Conservation (phyloP, 2,329 filamentous ascomycete genomes). For the Aspergillus quadrilineatus region DNA sequence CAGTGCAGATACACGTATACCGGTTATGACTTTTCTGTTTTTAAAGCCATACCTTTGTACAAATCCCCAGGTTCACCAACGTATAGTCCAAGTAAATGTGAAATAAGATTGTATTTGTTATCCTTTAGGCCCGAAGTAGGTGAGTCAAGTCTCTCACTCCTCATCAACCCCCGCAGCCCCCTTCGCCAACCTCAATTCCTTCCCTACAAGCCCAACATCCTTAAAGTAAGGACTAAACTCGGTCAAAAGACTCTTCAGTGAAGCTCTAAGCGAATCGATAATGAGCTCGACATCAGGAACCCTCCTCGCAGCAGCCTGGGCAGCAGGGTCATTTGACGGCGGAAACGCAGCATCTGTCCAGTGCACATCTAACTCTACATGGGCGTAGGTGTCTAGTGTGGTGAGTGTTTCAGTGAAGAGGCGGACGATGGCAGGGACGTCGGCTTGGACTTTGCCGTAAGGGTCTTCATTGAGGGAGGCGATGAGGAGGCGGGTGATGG, state of each 20-base stretch:
- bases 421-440: slow-evolving; percentile 72
- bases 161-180: slow-evolving; percentile 53
- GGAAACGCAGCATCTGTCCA: slow-evolving; percentile 73
- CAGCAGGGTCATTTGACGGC: slow-evolving; percentile 34
- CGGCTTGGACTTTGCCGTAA: slow-evolving; percentile 81
- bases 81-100: neutral
- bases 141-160: slow-evolving; percentile 13
- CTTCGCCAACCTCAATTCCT: slow-evolving; percentile 72
- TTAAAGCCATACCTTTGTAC: neutral
- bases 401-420: slow-evolving; percentile 68
- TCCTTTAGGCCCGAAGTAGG: neutral
- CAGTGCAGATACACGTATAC: neutral
- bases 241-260: slow-evolving; percentile 64
- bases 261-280: slow-evolving; percentile 62
- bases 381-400: slow-evolving; percentile 67
- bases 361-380: slow-evolving; percentile 55
- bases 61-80: neutral
- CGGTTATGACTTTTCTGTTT: neutral
- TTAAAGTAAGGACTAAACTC: slow-evolving; percentile 73
- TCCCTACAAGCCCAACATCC: slow-evolving; percentile 66
- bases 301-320: slow-evolving; percentile 37
- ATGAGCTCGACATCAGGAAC: slow-evolving; percentile 70
- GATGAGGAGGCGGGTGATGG: slow-evolving; percentile 67
- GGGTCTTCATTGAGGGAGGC: slow-evolving; percentile 76
- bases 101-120: neutral